These are phyloP conservation scores for Rhynchosporium graminicola DNA, from an alignment of 2,329 filamentous ascomycete species.

Conservation along the genomic window DNA sequence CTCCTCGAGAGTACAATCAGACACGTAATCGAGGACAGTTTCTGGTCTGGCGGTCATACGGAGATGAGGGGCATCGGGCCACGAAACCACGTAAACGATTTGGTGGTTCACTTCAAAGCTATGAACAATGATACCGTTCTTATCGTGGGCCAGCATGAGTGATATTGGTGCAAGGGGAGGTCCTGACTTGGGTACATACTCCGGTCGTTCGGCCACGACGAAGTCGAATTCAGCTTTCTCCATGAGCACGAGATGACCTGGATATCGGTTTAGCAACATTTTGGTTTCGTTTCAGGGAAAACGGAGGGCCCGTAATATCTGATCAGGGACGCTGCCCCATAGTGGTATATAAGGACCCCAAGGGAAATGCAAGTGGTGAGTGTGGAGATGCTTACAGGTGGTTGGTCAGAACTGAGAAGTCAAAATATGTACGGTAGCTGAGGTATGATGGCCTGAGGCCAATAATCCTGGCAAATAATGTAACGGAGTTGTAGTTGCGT, in stretches of 20 bases:
- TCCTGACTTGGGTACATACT: conserved; percentile 50
- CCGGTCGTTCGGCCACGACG: conserved; percentile 34
- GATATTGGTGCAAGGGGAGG: conserved; percentile 50
- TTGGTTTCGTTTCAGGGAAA: not conserved
- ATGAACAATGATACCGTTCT: conserved; percentile 55
- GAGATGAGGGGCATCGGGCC: conserved; percentile 42
- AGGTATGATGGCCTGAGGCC: not conserved
- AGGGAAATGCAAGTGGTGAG: not conserved
- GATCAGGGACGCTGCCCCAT: conserved; percentile 1
- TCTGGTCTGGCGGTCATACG: conserved; percentile 54
- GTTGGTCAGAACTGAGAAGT: not conserved
- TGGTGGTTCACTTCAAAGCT: conserved; percentile 49
- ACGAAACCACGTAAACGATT: conserved; percentile 36
- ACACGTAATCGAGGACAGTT: conserved; percentile 58
- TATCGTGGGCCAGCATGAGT: conserved; percentile 51
- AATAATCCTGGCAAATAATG: not conserved
- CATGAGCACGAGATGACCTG: not conserved
- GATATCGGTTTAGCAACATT: conserved; percentile 8
- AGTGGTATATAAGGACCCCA: not conserved
- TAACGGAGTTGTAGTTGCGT: not conserved
- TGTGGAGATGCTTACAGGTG: conserved; percentile 9
- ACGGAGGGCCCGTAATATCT: not conserved
- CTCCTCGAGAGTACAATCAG: conserved; percentile 55
- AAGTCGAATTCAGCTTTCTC: conserved; percentile 34
- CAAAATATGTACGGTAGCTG: not conserved